A percentile compares a stretch with the other conserved stretches of the same genome.
Conservation (phyloP, 148 eudicot genomes). For the Mesembryanthemum crystallinum region DNA sequence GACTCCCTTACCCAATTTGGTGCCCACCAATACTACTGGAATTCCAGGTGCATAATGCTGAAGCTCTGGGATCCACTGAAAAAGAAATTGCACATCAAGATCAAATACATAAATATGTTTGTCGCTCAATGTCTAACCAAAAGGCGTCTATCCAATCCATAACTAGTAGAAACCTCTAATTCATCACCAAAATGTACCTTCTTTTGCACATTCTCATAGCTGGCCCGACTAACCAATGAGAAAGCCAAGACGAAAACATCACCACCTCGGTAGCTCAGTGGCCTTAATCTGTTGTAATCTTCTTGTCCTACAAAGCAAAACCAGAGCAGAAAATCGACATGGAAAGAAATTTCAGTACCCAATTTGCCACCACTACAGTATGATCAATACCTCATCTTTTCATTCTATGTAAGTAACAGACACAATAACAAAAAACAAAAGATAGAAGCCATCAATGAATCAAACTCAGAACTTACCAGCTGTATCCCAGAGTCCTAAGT, state of each 20-base stretch:
- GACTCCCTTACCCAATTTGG: conserved; percentile 73
- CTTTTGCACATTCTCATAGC: conserved; percentile 87
- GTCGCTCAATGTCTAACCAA: conserved; percentile 1
- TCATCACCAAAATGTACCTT: conserved; percentile 49
- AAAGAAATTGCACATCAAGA: conserved; percentile 34
- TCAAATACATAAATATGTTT: not conserved
- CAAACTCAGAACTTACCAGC: conserved; percentile 59
- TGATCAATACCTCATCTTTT: not conserved
- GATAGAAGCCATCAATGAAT: not conserved
- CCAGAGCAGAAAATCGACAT: not conserved
- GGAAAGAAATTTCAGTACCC: not conserved
- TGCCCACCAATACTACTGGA: conserved; percentile 89
- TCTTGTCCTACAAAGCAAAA: conserved; percentile 67
- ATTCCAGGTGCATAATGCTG: conserved; percentile 97
- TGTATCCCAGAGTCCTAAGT: conserved; percentile 98
- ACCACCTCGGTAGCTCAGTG: conserved; percentile 92
- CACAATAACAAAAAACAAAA: not conserved
- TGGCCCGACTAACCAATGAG: conserved; percentile 94
- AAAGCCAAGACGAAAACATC: conserved; percentile 96
- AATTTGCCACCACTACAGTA: conserved; percentile 13
- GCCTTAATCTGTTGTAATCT: conserved; percentile 92
- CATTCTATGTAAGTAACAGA: not conserved
- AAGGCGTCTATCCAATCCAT: not conserved
- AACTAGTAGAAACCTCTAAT: conserved; percentile 9
- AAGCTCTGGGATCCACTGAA: conserved; percentile 99